Evolutionary conservation across 257 asterid genomes (phyloP).

Genomic region (Solanum sejunctum): DNA sequence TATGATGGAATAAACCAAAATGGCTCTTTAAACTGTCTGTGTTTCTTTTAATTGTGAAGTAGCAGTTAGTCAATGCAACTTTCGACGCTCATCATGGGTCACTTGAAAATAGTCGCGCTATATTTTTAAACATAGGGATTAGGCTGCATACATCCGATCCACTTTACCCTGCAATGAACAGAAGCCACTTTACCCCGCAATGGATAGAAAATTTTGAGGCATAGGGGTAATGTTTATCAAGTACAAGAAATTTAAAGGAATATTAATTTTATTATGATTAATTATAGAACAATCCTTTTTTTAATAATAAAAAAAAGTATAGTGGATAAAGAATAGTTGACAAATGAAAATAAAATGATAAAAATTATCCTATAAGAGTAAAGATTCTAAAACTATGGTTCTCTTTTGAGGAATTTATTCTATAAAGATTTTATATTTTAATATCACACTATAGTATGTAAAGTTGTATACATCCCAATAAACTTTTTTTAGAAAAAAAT

Average conservation of each 20-base stretch:
- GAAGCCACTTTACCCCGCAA: too few relatives aligned
- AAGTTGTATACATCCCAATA: neutral
- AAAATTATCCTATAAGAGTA: neutral
- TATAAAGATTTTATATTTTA: neutral
- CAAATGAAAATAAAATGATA: neutral
- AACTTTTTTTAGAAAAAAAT: neutral
- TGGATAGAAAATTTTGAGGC: too few relatives aligned
- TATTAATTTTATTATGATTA: neutral
- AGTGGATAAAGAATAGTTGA: neutral
- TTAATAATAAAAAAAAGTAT: neutral
- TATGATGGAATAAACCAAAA: too few relatives aligned
- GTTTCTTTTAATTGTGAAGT: too few relatives aligned
- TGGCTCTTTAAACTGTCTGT: too few relatives aligned
- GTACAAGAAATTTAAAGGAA: neutral
- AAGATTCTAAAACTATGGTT: neutral
- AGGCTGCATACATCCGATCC: too few relatives aligned
- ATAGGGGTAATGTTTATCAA: neutral
- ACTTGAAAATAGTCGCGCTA: too few relatives aligned
- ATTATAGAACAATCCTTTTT: neutral
- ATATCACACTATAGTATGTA: neutral
- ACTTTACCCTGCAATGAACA: too few relatives aligned
- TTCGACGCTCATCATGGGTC: too few relatives aligned
- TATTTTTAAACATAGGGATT: too few relatives aligned
- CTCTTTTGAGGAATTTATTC: neutral
- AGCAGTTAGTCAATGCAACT: too few relatives aligned